Conservation (phyloP, 352 stramenopile genomes). For the Phytophthora constricta region DNA sequence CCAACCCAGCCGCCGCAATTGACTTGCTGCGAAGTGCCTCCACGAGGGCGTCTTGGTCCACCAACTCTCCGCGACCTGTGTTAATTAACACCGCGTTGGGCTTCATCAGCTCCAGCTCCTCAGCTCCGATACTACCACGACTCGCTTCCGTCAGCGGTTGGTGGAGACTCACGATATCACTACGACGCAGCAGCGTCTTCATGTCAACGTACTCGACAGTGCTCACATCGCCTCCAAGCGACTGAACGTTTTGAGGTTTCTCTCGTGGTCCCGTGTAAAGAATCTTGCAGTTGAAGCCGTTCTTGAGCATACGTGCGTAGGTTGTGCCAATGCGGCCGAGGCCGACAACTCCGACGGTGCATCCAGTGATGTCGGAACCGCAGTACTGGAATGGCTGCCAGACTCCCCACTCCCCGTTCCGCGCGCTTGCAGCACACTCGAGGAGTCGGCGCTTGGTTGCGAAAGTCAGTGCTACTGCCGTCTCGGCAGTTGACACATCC, state of each 20-base stretch:
- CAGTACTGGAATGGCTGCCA: constrained; percentile 87
- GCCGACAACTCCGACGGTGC: constrained; percentile 83
- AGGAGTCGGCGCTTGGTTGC: constrained; percentile 63
- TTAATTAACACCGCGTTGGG: constrained; percentile 89
- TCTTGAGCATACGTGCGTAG: constrained; percentile 81
- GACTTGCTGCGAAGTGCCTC: constrained; percentile 44
- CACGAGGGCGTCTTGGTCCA: constrained; percentile 86
- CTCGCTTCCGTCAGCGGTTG: constrained; percentile 82
- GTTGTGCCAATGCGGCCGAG: constrained; percentile 89
- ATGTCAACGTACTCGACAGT: constrained; percentile 78
- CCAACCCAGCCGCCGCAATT: constrained; percentile 73
- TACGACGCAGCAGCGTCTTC: constrained; percentile 72
- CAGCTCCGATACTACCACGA: constrained; percentile 69
- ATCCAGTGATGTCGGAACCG: constrained; percentile 73
- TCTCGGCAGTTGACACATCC: constrained; percentile 83
- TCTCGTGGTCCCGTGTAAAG: constrained; percentile 77
- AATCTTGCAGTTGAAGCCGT: constrained; percentile 85
- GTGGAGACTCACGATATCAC: constrained; percentile 91
- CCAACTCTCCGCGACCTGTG: constrained; percentile 90
- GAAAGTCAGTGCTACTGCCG: constrained; percentile 74
- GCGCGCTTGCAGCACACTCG: constrained; percentile 78
- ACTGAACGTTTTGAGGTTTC: constrained; percentile 55
- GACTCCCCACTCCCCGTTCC: constrained; percentile 72
- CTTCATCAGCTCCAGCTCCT: constrained; percentile 84
- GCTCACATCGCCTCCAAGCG: constrained; percentile 35